A percentile compares a stretch with the other conserved stretches of the same genome.
These are phyloP conservation scores for Globisporangium sylvaticum DNA, from an alignment of 352 stramenopile genomes.

Conservation along the genomic window DNA sequence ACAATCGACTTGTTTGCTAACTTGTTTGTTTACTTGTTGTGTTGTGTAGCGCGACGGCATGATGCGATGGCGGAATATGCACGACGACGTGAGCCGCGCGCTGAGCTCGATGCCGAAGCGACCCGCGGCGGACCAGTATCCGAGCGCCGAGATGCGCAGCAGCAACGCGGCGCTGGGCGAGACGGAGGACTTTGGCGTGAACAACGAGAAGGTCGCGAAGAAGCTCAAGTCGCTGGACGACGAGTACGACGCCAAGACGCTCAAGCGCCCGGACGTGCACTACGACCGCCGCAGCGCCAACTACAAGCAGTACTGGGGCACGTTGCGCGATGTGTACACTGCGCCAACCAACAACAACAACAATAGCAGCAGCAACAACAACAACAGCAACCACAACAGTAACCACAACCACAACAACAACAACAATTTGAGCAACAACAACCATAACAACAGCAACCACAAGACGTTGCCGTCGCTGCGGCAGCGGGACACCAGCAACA, in stretches of 20 bases:
- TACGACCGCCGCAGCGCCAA: slow-evolving; percentile 43
- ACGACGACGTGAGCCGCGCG: slow-evolving; percentile 64
- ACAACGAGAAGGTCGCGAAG: slow-evolving; percentile 65
- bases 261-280: slow-evolving; percentile 31
- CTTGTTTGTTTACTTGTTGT: neutral
- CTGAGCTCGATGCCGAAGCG: slow-evolving; percentile 21
- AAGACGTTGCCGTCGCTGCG: slow-evolving; percentile 9
- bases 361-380: slow-evolving; percentile 18
- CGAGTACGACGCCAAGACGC: slow-evolving; percentile 65
- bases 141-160: slow-evolving; percentile 6
- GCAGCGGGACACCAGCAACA: slow-evolving; percentile 4
- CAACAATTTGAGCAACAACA: neutral
- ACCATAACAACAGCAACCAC: neutral
- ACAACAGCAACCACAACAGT: slow-evolving; percentile 1
- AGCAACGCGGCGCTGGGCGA: slow-evolving; percentile 20
- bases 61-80: slow-evolving; percentile 60
- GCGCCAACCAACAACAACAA: slow-evolving; percentile 12
- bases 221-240: slow-evolving; percentile 70
- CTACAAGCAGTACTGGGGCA: slow-evolving; percentile 77
- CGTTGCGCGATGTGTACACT: slow-evolving; percentile 60
- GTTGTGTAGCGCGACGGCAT: slow-evolving; percentile 25
- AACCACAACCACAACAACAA: slow-evolving; percentile 2
- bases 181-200: slow-evolving; percentile 49
- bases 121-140: neutral
- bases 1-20: slow-evolving; percentile 1